Evolutionary conservation across 2,329 filamentous ascomycete species (phyloP).

Genomic region (Xylaria hypoxylon): DNA sequence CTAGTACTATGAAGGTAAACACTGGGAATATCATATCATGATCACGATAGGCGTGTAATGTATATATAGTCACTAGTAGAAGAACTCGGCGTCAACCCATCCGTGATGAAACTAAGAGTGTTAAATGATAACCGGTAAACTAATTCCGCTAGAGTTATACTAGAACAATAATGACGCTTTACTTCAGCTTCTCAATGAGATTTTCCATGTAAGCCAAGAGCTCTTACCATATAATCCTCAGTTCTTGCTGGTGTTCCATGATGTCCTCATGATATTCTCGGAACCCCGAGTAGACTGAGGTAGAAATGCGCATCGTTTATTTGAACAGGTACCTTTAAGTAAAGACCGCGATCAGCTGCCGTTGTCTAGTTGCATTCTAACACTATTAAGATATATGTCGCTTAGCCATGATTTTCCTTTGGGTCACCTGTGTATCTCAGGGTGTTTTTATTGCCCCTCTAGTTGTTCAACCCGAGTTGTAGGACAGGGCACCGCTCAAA

Average conservation of each 20-base stretch:
- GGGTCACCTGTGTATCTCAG: too few species aligned
- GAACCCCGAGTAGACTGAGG: neutral
- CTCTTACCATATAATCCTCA: constrained; percentile 17
- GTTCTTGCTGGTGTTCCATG: neutral
- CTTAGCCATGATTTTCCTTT: too few species aligned
- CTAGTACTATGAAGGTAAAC: too few species aligned
- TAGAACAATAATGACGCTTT: neutral
- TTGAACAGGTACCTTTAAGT: neutral
- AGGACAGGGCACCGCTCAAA: neutral
- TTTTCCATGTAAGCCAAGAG: neutral
- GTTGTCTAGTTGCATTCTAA: neutral
- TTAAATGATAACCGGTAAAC: neutral
- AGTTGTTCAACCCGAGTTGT: neutral
- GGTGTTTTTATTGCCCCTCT: too few species aligned
- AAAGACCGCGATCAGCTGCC: neutral
- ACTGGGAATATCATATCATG: neutral
- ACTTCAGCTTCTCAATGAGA: neutral
- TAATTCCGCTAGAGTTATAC: neutral
- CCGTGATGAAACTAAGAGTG: constrained; percentile 16
- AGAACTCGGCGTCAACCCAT: constrained; percentile 12
- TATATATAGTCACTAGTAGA: neutral
- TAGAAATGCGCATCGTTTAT: neutral
- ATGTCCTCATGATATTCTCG: neutral
- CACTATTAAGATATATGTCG: too few species aligned
- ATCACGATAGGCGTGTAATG: neutral